Conservation (phyloP, 352 stramenopile species). For the Pythium periplocum region DNA sequence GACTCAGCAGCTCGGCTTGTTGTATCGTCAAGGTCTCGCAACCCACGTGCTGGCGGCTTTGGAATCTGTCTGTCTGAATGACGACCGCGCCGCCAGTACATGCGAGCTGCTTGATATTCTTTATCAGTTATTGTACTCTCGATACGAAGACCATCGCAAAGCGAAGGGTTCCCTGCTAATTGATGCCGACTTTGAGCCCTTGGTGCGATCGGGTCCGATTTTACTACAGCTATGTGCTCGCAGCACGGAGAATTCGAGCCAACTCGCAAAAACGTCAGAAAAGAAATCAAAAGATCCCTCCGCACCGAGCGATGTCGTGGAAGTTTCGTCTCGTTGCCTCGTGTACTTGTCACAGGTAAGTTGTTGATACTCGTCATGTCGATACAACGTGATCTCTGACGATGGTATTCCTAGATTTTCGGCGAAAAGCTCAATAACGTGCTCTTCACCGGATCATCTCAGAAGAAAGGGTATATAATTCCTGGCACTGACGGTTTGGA, state of each 20-base stretch:
- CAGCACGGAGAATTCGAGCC: background rate
- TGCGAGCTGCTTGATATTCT: constrained; percentile 13
- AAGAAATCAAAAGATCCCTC: constrained; percentile 1
- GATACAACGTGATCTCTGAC: no score
- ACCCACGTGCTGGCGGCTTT: constrained; percentile 5
- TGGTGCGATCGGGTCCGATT: constrained; percentile 8
- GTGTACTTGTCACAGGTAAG: constrained; percentile 59
- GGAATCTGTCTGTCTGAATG: background rate
- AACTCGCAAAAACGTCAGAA: no score
- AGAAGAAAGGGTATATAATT: no score
- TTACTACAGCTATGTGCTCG: constrained; percentile 9
- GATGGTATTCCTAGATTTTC: constrained; percentile 38
- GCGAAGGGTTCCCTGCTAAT: background rate
- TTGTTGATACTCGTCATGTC: no score
- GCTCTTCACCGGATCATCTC: constrained; percentile 22
- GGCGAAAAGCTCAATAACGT: constrained; percentile 46
- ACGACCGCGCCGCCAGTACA: no score
- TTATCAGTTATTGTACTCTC: constrained; percentile 9
- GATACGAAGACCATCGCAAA: constrained; percentile 17
- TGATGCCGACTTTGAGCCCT: constrained; percentile 4
- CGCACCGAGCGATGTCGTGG: constrained; percentile 17
- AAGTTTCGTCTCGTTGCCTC: constrained; percentile 50
- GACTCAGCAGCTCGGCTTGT: constrained; percentile 1
- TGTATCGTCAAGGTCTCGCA: constrained; percentile 3
- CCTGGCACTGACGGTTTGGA: no score